Evolutionary conservation across 352 stramenopile genomes (phyloP).

Genomic region (Phytophthora sp.): DNA sequence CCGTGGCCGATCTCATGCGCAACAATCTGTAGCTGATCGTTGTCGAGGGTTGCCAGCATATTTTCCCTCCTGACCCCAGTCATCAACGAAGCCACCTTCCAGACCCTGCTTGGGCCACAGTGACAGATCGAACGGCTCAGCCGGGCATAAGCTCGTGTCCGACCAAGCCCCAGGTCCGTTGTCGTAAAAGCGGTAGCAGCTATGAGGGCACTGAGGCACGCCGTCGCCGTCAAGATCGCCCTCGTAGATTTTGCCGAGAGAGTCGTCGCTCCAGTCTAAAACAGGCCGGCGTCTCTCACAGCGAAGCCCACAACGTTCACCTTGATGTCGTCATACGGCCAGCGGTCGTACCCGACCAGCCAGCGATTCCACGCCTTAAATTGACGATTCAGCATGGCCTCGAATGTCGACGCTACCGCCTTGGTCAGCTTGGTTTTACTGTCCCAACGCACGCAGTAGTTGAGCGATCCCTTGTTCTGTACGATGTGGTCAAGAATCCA

Average conservation of each 20-base stretch:
- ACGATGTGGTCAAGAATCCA: not conserved
- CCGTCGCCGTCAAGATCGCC: conserved; percentile 27
- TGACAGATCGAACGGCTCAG: conserved; percentile 32
- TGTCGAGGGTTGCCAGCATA: conserved; percentile 20
- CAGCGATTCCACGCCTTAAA: conserved; percentile 10
- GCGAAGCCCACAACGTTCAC: conserved; percentile 10
- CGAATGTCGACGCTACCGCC: not conserved
- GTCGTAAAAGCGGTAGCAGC: conserved; percentile 33
- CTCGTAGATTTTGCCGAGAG: conserved; percentile 39
- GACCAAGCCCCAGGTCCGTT: not conserved
- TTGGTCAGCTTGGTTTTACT: not conserved
- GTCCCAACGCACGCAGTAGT: conserved; percentile 1
- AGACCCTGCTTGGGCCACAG: conserved; percentile 31
- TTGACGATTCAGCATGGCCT: conserved; percentile 1
- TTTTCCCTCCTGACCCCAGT: conserved; percentile 12
- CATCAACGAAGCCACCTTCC: conserved; percentile 19
- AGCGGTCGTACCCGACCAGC: conserved; percentile 19
- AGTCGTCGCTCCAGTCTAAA: conserved; percentile 34
- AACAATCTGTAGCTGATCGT: conserved; percentile 24
- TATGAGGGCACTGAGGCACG: conserved; percentile 32
- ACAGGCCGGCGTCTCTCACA: conserved; percentile 9
- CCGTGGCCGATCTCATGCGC: conserved; percentile 32
- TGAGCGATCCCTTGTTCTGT: not conserved
- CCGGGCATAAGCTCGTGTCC: conserved; percentile 27
- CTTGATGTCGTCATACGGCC: conserved; percentile 8